Base-by-base conservation (phyloP, 257 asterid genomes). In the Osmanthus fragrans region DNA sequence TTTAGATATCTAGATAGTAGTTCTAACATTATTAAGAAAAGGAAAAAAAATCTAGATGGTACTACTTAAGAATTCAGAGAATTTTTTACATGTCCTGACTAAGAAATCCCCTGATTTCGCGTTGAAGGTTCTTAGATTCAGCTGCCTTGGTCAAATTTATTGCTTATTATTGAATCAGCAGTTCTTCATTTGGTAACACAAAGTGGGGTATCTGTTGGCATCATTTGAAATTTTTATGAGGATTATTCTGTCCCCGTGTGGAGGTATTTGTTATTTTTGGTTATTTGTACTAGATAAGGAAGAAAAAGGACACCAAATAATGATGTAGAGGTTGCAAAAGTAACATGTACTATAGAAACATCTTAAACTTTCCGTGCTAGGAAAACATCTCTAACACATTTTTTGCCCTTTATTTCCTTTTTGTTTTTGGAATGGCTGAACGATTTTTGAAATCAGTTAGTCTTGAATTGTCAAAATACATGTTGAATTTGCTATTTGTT, bases 111-210 rank as follows among this genome's bases (percentile, higher is more conserved):
- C 2, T 21, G 15, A 9, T 23, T 60, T 21, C 25, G 1, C 5
- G 13, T 10, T 3, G 66, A 21, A 58, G 30, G 15, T n/a, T 58
- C 30, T 58, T 23, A n/a, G 13, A 11, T 10, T 58, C 25, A 29
- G 32, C 15, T 58, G 67, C 67, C 7, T 19, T 23, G 68, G 15
- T 7, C 18, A 11, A 25, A 8, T 63, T 63, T 63, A 63, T 30
- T 30, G 32, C 13, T 63, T 18, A 27, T 11, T 8, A 63, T 63
- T 12, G 6, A 58, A n/a, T 21, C 67, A n/a, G 12, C 30, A 23
- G 30, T n/a, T 58, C 32, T 58, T 30, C 67, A 58, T 58, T 58
- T 58, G 67, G 67, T 58, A 58, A 56, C 65, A 56, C 65, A 58
- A 56, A 56, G 10, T 23, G 3, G 12, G 58, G 30, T n/a, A 29